A percentile compares a stretch with the other conserved stretches of the same genome.
Evolutionary conservation across 805 yeast genomes (phyloP).

Genomic region (Pichia membranifaciens): DNA sequence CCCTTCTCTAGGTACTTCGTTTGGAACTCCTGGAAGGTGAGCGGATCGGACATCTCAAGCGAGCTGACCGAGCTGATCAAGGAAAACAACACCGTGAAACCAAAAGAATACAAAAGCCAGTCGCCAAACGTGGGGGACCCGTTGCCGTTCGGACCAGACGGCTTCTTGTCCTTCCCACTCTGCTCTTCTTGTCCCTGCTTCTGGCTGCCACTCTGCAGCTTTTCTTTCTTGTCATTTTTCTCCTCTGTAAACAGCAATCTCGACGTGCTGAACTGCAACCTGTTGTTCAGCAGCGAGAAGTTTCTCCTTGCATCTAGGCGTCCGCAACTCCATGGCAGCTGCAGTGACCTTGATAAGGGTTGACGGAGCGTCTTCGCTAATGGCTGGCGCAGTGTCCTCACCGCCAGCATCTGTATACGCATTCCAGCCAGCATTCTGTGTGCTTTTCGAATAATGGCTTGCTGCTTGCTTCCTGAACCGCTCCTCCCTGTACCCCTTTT

Average conservation of each 20-base stretch:
- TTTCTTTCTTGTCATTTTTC: not conserved
- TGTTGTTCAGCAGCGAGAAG: constrained; percentile 17
- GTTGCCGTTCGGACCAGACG: constrained; percentile 11
- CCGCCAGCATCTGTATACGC: not conserved
- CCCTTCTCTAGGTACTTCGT: constrained; percentile 69
- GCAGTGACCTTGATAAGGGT: no score
- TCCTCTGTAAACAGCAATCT: constrained; percentile 7
- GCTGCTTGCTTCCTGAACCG: no score
- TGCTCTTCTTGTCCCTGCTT: constrained; percentile 9
- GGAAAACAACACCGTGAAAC: constrained; percentile 20
- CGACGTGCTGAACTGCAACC: constrained; percentile 14
- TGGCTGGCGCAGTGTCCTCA: not conserved
- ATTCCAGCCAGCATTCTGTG: not conserved
- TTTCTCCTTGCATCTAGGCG: not conserved
- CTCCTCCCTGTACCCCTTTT: no score
- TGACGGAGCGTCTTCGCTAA: not conserved
- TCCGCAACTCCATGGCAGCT: no score
- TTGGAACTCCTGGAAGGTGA: constrained; percentile 91
- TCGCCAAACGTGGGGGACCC: constrained; percentile 18
- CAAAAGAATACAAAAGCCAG: constrained; percentile 26
- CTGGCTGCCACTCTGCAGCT: not conserved
- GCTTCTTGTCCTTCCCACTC: constrained; percentile 10
- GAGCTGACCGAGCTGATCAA: constrained; percentile 10
- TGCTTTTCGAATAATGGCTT: not conserved
- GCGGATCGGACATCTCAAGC: constrained; percentile 30